Conservation (phyloP, 2,329 filamentous ascomycete genomes). For the Ceratocystis destructans region DNA sequence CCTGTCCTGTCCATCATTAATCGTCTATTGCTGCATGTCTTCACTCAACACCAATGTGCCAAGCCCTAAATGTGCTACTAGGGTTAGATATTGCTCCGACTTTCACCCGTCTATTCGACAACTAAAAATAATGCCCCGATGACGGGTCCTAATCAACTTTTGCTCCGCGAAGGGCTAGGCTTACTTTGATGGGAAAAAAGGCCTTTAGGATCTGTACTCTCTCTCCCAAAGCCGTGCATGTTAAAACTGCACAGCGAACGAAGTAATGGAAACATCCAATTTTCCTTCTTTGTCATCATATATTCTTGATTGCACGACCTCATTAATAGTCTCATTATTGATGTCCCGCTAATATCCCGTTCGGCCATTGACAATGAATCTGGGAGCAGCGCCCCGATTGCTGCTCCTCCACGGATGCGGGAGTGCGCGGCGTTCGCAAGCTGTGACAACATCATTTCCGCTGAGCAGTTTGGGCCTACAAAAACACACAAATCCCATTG, state of each 20-base stretch:
- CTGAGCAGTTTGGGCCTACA: not conserved
- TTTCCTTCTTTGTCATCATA: not conserved
- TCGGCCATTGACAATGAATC: constrained; percentile 32
- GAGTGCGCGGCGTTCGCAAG: not conserved
- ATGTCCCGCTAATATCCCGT: constrained; percentile 9
- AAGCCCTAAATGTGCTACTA: not conserved
- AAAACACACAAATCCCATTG: not conserved
- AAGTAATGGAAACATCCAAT: not conserved
- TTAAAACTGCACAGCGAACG: not conserved
- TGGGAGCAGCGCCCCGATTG: constrained; percentile 36
- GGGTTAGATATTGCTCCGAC: not conserved
- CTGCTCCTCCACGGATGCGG: constrained; percentile 29
- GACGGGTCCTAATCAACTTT: not conserved
- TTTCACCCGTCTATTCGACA: not conserved
- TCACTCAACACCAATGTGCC: too few relatives aligned
- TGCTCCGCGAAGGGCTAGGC: not conserved
- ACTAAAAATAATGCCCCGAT: not conserved
- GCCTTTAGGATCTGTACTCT: not conserved
- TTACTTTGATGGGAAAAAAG: not conserved
- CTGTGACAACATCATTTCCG: not conserved
- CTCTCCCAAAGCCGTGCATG: not conserved
- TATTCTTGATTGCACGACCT: not conserved
- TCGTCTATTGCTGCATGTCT: too few relatives aligned
- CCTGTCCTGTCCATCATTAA: too few relatives aligned
- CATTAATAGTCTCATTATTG: not conserved